Conservation (phyloP, 2,329 filamentous ascomycete species). For the Corinectria fuckeliana region DNA sequence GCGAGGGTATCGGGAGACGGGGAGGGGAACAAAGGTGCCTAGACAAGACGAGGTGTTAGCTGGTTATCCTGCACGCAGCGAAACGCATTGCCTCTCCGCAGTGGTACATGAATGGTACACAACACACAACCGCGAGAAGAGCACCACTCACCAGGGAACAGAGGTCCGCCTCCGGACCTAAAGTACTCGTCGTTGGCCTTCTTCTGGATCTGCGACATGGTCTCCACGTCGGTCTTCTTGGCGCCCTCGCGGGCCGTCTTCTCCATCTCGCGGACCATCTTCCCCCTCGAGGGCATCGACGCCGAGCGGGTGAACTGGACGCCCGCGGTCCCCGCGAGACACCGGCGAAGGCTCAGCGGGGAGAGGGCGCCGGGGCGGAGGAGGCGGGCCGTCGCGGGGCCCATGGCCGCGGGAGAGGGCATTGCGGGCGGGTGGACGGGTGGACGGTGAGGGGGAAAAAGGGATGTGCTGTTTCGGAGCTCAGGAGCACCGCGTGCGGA, state of each 20-base stretch:
- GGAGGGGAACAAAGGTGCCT: conserved; percentile 58
- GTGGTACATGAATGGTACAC: conserved; percentile 5
- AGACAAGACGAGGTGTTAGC: background rate
- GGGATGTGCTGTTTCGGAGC: background rate
- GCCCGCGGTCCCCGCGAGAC: conserved; percentile 27
- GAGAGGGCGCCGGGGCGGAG: conserved; percentile 28
- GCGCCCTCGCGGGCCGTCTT: conserved; percentile 31
- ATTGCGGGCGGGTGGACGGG: conserved; percentile 15
- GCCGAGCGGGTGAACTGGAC: conserved; percentile 36
- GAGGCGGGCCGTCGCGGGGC: conserved; percentile 22
- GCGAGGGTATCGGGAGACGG: conserved; percentile 44
- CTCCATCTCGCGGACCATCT: conserved; percentile 40
- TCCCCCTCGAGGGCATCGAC: conserved; percentile 34
- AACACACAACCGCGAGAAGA: background rate
- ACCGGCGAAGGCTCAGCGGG: conserved; percentile 21
- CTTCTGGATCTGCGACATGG: conserved; percentile 42
- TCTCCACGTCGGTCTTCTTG: conserved; percentile 36
- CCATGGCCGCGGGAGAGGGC: conserved; percentile 27
- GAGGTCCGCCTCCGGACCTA: conserved; percentile 41
- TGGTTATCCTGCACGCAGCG: background rate
- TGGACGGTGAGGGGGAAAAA: no score
- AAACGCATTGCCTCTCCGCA: background rate
- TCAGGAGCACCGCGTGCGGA: conserved; percentile 4
- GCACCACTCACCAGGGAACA: conserved; percentile 43
- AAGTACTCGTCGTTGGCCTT: conserved; percentile 43